Percentiles rank a stretch among this genome's conserved stretches.
Conservation (phyloP, 257 asterid genomes). For the Solanum habrochaites region DNA sequence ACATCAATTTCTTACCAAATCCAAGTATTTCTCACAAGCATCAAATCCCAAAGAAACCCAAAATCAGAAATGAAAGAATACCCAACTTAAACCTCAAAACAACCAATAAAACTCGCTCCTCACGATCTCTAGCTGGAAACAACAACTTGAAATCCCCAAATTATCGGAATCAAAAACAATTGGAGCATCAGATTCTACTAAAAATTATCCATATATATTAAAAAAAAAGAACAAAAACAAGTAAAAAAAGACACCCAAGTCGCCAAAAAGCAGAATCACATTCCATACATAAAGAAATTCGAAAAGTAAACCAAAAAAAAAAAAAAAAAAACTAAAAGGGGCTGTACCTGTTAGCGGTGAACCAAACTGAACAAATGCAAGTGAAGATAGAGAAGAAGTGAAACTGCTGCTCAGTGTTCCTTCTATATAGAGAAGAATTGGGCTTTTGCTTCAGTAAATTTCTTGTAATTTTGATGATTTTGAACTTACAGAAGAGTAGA, state of each 20-base stretch:
- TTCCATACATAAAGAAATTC: neutral
- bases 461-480: neutral
- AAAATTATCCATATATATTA: neutral
- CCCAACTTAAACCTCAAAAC: neutral
- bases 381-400: neutral
- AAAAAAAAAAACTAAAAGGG: neutral
- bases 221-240: constrained; percentile 16
- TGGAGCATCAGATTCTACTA: neutral
- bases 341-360: neutral
- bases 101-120: neutral
- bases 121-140: neutral
- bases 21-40: neutral
- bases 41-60: neutral
- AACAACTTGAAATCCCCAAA: neutral
- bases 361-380: neutral
- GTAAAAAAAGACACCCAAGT: neutral
- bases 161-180: neutral
- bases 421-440: neutral
- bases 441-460: neutral
- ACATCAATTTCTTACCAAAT: neutral
- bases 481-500: neutral
- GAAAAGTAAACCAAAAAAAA: neutral
- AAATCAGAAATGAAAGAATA: neutral
- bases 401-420: neutral
- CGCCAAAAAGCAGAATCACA: neutral